These are phyloP conservation scores for Cinchona pubescens DNA, from an alignment of 257 asterid genomes.

Conservation along the genomic window DNA sequence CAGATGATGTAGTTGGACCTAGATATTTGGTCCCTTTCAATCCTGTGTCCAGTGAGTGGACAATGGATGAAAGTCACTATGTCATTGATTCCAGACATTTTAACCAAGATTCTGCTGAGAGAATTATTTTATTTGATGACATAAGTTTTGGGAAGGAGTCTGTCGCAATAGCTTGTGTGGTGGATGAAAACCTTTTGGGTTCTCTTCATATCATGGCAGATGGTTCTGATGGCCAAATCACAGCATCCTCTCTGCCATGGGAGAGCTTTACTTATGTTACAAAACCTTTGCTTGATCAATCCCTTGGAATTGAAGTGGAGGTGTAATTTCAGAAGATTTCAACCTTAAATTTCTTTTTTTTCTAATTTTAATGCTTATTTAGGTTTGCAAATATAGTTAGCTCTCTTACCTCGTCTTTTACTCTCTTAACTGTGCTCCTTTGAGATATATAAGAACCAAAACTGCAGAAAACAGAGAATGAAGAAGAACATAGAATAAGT, in stretches of 20 bases:
- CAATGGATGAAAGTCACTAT: slow-evolving; percentile 80
- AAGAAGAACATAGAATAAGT: neutral
- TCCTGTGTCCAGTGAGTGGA: slow-evolving; percentile 59
- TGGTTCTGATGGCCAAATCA: slow-evolving; percentile 71
- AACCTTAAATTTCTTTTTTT: neutral
- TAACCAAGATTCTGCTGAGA: slow-evolving; percentile 76
- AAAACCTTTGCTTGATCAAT: slow-evolving; percentile 66
- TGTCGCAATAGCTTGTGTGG: slow-evolving; percentile 84
- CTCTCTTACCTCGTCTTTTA: neutral
- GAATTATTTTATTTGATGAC: slow-evolving; percentile 81
- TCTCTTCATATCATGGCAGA: slow-evolving; percentile 56
- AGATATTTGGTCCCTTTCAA: slow-evolving; percentile 31
- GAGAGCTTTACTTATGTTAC: slow-evolving; percentile 85
- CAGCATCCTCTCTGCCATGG: slow-evolving; percentile 79
- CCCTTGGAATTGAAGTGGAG: slow-evolving; percentile 62
- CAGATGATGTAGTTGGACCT: slow-evolving; percentile 31
- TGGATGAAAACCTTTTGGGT: slow-evolving; percentile 83
- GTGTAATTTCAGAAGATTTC: slow-evolving; percentile 34
- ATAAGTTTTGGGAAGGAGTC: slow-evolving; percentile 88
- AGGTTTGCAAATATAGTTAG: neutral
- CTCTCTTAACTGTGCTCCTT: neutral
- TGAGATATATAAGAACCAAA: neutral
- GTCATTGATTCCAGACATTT: slow-evolving; percentile 83
- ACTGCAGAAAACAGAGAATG: neutral
- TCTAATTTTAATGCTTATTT: neutral